Evolutionary conservation across 202 grass and related monocot species (phyloP).

Genomic region (Schoenoplectus triqueter): DNA sequence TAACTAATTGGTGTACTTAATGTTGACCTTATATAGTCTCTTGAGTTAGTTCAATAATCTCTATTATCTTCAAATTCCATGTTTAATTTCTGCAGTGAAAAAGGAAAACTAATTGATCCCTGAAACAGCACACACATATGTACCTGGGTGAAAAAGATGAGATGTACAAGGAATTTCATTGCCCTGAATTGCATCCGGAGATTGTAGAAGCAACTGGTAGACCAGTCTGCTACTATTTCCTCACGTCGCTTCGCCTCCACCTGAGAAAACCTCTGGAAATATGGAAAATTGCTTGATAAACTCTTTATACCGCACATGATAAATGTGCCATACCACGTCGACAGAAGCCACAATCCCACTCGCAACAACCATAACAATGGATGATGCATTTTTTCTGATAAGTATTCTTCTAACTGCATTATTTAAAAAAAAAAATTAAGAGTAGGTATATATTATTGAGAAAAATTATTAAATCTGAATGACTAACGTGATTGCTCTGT

Average conservation of each 20-base stretch:
- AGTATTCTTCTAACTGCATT: constrained; percentile 36
- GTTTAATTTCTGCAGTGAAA: not conserved
- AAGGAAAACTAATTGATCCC: not conserved
- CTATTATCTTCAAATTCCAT: not conserved
- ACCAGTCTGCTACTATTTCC: constrained; percentile 42
- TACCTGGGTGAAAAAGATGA: constrained; percentile 49
- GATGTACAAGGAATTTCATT: constrained; percentile 35
- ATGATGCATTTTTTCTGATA: constrained; percentile 36
- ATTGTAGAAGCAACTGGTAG: constrained; percentile 30
- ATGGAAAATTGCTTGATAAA: constrained; percentile 46
- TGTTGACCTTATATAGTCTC: no score
- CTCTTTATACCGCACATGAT: constrained; percentile 42
- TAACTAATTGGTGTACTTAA: no score
- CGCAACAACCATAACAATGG: constrained; percentile 28
- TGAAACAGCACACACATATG: not conserved
- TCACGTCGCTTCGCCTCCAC: constrained; percentile 38
- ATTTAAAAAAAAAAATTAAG: not conserved
- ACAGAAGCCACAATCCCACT: constrained; percentile 42
- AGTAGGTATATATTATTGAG: not conserved
- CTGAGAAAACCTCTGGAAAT: constrained; percentile 40
- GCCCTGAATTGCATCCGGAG: constrained; percentile 34
- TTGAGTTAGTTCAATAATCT: no score
- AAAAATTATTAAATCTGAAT: not conserved
- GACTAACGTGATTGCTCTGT: not conserved
- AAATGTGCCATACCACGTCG: constrained; percentile 58